Percentiles rank a stretch among this genome's conserved stretches.
These are phyloP conservation scores for Metschnikowia kofuensis DNA, from an alignment of 805 yeast genomes.

Conservation along the genomic window DNA sequence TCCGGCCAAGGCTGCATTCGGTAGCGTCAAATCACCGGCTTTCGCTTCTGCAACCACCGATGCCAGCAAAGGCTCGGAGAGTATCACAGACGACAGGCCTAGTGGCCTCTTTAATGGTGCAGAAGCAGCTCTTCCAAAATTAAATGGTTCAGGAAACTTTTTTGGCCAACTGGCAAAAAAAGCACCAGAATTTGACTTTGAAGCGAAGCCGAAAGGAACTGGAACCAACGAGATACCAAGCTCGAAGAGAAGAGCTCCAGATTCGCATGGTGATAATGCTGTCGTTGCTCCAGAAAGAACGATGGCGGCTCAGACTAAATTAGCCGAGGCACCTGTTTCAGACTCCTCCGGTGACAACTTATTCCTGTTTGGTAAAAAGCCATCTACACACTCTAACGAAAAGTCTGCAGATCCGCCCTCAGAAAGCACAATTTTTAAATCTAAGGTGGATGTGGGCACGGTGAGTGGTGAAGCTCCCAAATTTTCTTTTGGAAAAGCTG, in stretches of 20 bases:
- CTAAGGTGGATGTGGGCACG: background rate
- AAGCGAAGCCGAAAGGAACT: background rate
- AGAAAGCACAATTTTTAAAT: background rate
- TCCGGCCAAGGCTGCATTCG: background rate
- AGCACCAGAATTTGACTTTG: background rate
- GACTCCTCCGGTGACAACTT: background rate
- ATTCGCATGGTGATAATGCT: background rate
- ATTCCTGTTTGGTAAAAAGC: background rate
- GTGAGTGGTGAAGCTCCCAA: background rate
- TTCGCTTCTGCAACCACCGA: background rate
- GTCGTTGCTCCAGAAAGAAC: background rate
- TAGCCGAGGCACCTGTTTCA: too few species aligned
- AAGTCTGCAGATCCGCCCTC: background rate
- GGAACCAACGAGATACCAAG: background rate
- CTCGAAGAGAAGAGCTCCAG: constrained; percentile 2
- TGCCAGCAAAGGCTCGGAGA: background rate
- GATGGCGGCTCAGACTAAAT: too few species aligned
- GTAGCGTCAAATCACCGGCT: background rate
- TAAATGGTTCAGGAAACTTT: background rate
- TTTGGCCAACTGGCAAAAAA: too few species aligned
- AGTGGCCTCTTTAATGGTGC: background rate
- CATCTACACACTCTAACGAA: background rate
- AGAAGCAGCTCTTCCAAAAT: background rate
- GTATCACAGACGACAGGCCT: background rate
- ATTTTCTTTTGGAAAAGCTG: background rate